phyloP scores from a whole-genome alignment of 2,329 filamentous ascomycete species.

The Didymella lethalis region DNA sequence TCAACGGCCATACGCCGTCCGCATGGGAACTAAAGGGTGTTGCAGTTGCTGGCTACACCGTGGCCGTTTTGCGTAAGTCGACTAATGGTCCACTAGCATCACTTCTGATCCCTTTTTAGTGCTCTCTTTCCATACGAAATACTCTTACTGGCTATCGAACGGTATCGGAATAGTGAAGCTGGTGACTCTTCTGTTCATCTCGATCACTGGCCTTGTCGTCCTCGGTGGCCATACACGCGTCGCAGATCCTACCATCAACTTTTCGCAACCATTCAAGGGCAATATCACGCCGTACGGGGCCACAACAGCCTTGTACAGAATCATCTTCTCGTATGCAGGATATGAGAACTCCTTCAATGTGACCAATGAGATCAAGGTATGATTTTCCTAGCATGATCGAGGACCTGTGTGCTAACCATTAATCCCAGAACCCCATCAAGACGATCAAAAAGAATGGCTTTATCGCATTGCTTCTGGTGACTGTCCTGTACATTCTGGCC shows the following conservation, averaged over 20 bases:
- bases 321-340: conserved; percentile 66
- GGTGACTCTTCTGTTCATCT: conserved; percentile 63
- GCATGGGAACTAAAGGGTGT: conserved; percentile 73
- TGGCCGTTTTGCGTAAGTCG: conserved; percentile 63
- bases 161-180: conserved; percentile 66
- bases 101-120: conserved; percentile 35
- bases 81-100: neutral
- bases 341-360: conserved; percentile 69
- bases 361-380: conserved; percentile 64
- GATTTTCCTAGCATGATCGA: too few species aligned
- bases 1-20: conserved; percentile 59
- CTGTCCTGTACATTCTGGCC: conserved; percentile 64
- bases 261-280: conserved; percentile 63
- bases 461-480: conserved; percentile 59
- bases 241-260: conserved; percentile 62
- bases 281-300: conserved; percentile 58
- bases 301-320: conserved; percentile 66
- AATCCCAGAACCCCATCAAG: conserved; percentile 59
- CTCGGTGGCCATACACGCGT: conserved; percentile 64
- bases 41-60: conserved; percentile 68
- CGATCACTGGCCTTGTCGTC: conserved; percentile 65
- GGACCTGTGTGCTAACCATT: neutral
- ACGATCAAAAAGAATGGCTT: conserved; percentile 59
- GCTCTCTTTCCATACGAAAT: conserved; percentile 64
- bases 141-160: conserved; percentile 65